phyloP scores from a whole-genome alignment of 768 basidiomycete genomes.

The Kwoniella heveanensis region DNA sequence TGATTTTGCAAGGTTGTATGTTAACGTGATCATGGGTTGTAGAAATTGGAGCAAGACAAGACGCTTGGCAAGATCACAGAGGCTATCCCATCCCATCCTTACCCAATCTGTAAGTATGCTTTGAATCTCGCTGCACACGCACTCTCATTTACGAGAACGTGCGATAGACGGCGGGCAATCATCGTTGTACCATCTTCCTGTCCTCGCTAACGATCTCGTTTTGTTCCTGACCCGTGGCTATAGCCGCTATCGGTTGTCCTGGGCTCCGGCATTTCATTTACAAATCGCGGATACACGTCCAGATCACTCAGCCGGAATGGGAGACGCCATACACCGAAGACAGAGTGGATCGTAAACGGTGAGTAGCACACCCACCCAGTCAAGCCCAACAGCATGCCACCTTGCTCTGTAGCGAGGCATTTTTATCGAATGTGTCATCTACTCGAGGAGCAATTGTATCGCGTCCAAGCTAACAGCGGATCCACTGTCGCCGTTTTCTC shows the following conservation, averaged over 20 bases:
- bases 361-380: too few species aligned
- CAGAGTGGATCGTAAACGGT: constrained; percentile 20
- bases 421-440: too few species aligned
- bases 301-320: constrained; percentile 81
- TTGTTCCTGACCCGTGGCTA: too few species aligned
- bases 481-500: background rate
- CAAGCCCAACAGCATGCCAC: too few species aligned
- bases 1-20: too few species aligned
- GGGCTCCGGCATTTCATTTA: constrained; percentile 93
- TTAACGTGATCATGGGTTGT: background rate
- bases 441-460: too few species aligned
- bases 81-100: constrained; percentile 59
- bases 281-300: constrained; percentile 85
- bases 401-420: too few species aligned
- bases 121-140: too few species aligned
- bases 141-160: too few species aligned
- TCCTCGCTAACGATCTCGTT: too few species aligned
- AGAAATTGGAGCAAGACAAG: constrained; percentile 71
- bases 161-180: too few species aligned
- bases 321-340: constrained; percentile 81
- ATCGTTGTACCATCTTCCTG: too few species aligned
- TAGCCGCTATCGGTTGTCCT: constrained; percentile 78
- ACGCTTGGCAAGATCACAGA: constrained; percentile 59
- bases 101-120: constrained; percentile 42
- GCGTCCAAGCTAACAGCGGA: background rate